phyloP scores from a whole-genome alignment of 176 grass and related monocot genomes.

The Saccharum spontaneum region DNA sequence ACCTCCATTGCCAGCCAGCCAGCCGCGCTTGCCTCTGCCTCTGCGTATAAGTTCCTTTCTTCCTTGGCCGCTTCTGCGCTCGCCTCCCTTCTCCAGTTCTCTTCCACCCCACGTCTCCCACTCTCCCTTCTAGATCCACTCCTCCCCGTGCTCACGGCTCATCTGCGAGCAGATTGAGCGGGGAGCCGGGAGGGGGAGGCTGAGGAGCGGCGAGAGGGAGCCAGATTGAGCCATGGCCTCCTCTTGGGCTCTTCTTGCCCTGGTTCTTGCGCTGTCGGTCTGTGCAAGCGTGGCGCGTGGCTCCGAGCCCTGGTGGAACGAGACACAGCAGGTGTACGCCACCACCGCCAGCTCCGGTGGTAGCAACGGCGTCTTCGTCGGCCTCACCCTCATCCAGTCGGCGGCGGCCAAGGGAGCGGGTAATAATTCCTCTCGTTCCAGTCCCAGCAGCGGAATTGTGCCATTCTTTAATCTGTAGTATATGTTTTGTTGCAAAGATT shows the following conservation, averaged over 20 bases:
- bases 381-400: constrained; percentile 71
- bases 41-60: constrained; percentile 46
- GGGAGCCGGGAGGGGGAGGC: neutral
- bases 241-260: neutral
- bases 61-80: constrained; percentile 35
- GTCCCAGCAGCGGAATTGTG: neutral
- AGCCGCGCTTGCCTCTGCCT: neutral
- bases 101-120: neutral
- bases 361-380: constrained; percentile 67
- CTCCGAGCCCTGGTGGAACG: constrained; percentile 64
- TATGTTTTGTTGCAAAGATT: constrained; percentile 14
- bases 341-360: constrained; percentile 31
- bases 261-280: constrained; percentile 32
- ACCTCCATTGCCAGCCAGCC: constrained; percentile 46
- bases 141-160: neutral
- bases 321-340: constrained; percentile 40
- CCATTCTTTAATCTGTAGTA: neutral
- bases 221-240: neutral
- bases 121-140: constrained; percentile 51
- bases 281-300: constrained; percentile 21
- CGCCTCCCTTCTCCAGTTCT: neutral
- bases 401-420: constrained; percentile 81
- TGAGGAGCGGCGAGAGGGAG: neutral
- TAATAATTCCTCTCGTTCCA: constrained; percentile 10
- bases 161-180: constrained; percentile 11